Conservation (phyloP, 805 yeast species). For the Barnettozyma siamensis region DNA sequence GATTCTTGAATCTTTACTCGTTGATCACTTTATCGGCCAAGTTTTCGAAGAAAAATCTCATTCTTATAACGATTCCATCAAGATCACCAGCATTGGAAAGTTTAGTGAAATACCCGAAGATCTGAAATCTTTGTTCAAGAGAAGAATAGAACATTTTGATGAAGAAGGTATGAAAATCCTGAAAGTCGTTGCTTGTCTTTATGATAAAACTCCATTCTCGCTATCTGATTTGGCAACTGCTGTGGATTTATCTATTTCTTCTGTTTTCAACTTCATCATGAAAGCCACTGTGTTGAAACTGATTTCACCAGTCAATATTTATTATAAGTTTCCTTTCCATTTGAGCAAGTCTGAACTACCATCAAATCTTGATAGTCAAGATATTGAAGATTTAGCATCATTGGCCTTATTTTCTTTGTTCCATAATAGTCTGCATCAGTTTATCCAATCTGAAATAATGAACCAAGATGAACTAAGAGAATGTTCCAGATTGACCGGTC, state of each 20-base stretch:
- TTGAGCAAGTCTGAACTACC: constrained; percentile 22
- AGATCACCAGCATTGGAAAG: constrained; percentile 7
- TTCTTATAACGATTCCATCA: neutral
- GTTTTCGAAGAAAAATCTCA: neutral
- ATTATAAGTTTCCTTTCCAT: constrained; percentile 44
- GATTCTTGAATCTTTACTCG: constrained; percentile 11
- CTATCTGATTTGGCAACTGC: constrained; percentile 34
- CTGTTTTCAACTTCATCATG: constrained; percentile 29
- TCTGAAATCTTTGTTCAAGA: constrained; percentile 14
- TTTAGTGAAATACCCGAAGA: constrained; percentile 6
- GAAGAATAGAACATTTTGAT: constrained; percentile 20
- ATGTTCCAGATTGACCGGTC: constrained; percentile 36
- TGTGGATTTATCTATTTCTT: constrained; percentile 29
- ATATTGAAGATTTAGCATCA: constrained; percentile 31
- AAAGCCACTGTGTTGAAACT: constrained; percentile 30
- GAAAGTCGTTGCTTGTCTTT: constrained; percentile 38
- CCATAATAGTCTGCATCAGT: constrained; percentile 36
- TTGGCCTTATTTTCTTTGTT: constrained; percentile 33
- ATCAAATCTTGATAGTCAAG: constrained; percentile 22
- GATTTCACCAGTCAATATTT: constrained; percentile 34
- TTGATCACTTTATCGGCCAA: constrained; percentile 4
- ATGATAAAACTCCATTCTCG: constrained; percentile 30
- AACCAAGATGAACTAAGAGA: constrained; percentile 24
- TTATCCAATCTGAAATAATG: constrained; percentile 26
- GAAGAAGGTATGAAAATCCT: constrained; percentile 24